phyloP scores from a whole-genome alignment of 2,329 filamentous ascomycete species.

The Thielaviopsis punctulata region DNA sequence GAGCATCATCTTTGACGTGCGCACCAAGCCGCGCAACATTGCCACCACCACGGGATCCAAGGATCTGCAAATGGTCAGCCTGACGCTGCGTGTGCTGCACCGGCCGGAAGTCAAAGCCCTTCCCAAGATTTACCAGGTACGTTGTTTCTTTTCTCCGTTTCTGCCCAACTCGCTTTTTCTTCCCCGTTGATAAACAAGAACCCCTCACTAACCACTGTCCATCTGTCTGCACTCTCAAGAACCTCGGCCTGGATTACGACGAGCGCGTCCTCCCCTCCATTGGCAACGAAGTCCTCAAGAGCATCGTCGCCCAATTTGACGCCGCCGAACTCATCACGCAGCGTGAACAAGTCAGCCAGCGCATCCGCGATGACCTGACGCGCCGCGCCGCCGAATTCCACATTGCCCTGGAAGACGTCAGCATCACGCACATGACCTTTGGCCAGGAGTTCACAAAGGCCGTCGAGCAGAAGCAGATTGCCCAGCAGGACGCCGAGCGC shows the following conservation, averaged over 20 bases:
- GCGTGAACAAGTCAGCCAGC: conserved; percentile 87
- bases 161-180: background rate
- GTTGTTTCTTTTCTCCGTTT: background rate
- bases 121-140: conserved; percentile 96
- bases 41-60: conserved; percentile 95
- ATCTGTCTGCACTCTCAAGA: conserved; percentile 32
- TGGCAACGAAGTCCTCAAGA: conserved; percentile 97
- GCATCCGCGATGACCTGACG: conserved; percentile 81
- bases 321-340: conserved; percentile 97
- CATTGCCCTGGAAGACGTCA: conserved; percentile 95
- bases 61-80: conserved; percentile 98
- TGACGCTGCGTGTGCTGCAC: conserved; percentile 90
- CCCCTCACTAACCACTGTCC: background rate
- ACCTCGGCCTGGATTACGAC: conserved; percentile 94
- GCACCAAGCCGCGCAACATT: conserved; percentile 94
- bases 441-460: conserved; percentile 97
- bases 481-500: conserved; percentile 94
- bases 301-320: conserved; percentile 97
- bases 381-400: conserved; percentile 94
- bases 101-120: conserved; percentile 81
- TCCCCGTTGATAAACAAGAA: conserved; percentile 5
- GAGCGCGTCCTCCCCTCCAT: conserved; percentile 96
- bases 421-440: conserved; percentile 99
- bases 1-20: conserved; percentile 89
- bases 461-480: conserved; percentile 99